These are phyloP conservation scores for Megacollybia marginata DNA, from an alignment of 768 basidiomycete genomes.

Conservation along the genomic window DNA sequence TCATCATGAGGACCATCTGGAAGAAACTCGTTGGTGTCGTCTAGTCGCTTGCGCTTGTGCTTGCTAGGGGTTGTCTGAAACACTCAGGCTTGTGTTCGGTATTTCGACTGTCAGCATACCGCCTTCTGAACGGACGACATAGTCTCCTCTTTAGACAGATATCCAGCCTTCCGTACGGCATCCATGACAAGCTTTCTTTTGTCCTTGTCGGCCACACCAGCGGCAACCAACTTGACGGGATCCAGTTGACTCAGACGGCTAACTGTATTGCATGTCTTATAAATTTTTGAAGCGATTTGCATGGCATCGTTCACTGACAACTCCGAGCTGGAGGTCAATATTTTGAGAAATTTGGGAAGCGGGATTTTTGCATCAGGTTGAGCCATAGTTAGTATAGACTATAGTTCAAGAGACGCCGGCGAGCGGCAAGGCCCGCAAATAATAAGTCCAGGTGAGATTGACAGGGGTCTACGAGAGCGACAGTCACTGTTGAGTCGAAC, in stretches of 20 bases:
- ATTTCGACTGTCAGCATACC: background rate
- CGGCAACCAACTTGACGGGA: conserved; percentile 46
- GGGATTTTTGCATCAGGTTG: conserved; percentile 44
- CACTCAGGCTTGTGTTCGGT: background rate
- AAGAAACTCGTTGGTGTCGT: conserved; percentile 50
- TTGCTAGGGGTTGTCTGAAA: conserved; percentile 40
- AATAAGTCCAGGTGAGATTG: no score
- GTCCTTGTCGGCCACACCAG: conserved; percentile 60
- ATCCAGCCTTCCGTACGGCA: conserved; percentile 58
- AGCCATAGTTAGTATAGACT: no score
- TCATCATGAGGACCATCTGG: conserved; percentile 46
- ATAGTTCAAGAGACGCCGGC: no score
- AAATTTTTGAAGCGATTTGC: conserved; percentile 51
- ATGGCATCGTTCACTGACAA: conserved; percentile 63
- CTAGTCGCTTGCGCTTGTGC: conserved; percentile 46
- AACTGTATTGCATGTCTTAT: conserved; percentile 62
- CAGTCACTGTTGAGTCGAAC: no score
- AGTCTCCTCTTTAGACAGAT: background rate
- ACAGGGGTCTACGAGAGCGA: no score
- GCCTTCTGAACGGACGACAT: background rate
- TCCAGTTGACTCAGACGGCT: conserved; percentile 49
- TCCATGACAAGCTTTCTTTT: conserved; percentile 51
- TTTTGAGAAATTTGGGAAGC: conserved; percentile 59
- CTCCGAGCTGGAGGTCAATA: conserved; percentile 45
- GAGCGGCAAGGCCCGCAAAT: no score